A percentile compares a stretch with the other conserved stretches of the same genome.
Evolutionary conservation across 352 stramenopile species (phyloP).

Genomic region (Pythium guiyangense): DNA sequence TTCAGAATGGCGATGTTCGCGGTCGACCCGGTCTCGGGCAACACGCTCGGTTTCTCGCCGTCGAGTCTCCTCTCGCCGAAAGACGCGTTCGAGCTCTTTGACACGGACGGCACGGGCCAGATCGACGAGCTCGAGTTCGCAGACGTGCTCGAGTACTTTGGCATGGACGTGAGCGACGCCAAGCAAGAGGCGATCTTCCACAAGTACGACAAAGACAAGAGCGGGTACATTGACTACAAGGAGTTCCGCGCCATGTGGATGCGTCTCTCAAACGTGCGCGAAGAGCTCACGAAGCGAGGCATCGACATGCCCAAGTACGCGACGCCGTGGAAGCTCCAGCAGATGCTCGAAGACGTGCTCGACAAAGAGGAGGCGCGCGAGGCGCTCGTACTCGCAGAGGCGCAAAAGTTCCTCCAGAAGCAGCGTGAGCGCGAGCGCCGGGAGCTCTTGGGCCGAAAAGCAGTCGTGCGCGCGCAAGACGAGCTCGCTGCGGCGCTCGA

Average conservation of each 20-base stretch:
- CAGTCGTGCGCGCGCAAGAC: constrained; percentile 65
- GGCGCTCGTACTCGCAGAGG: constrained; percentile 72
- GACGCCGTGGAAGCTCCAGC: constrained; percentile 69
- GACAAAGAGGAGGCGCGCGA: constrained; percentile 89
- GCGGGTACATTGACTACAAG: constrained; percentile 90
- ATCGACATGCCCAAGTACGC: constrained; percentile 88
- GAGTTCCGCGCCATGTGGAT: constrained; percentile 94
- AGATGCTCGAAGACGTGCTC: constrained; percentile 85
- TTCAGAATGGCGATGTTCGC: constrained; percentile 93
- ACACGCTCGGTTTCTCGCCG: constrained; percentile 77
- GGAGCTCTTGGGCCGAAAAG: constrained; percentile 37
- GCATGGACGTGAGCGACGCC: constrained; percentile 80
- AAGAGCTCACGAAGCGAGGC: constrained; percentile 83
- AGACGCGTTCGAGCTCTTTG: constrained; percentile 91
- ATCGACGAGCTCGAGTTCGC: constrained; percentile 94
- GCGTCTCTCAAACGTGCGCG: constrained; percentile 65
- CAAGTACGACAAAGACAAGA: constrained; percentile 91
- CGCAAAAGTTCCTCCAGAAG: constrained; percentile 63
- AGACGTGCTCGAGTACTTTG: constrained; percentile 92
- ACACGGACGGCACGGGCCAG: constrained; percentile 83
- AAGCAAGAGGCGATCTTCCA: constrained; percentile 91
- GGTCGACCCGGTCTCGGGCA: constrained; percentile 82
- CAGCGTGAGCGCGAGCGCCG: constrained; percentile 68
- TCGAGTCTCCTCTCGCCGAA: constrained; percentile 76
- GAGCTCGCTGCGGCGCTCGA: constrained; percentile 87